Evolutionary conservation across 306 rosid genomes (phyloP).

Genomic region (Prinsepia uniflora): DNA sequence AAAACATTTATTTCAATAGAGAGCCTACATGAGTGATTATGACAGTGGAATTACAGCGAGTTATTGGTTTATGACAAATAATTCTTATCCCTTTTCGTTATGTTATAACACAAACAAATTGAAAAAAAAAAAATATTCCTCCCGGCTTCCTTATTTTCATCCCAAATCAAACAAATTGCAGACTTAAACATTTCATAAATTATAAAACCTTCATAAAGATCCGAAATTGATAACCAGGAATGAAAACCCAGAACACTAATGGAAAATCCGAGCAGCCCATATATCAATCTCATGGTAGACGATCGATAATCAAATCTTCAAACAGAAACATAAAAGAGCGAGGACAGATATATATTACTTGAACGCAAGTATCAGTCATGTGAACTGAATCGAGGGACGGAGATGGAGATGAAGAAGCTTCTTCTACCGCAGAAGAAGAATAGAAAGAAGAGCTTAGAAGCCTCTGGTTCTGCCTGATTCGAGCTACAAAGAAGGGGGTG

Average conservation of each 20-base stretch:
- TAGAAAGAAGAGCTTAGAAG: constrained; percentile 34
- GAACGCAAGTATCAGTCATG: constrained; percentile 66
- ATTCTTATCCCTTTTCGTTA: no score
- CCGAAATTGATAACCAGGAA: constrained; percentile 7
- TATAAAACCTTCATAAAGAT: background rate
- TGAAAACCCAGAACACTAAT: background rate
- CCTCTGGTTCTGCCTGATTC: constrained; percentile 53
- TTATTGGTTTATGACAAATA: no score
- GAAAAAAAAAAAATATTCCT: background rate
- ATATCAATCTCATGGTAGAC: background rate
- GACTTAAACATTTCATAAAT: no score
- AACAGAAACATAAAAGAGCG: background rate
- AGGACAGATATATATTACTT: constrained; percentile 36
- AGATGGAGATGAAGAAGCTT: constrained; percentile 26
- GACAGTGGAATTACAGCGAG: no score
- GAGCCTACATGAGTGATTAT: no score
- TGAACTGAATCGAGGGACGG: constrained; percentile 41
- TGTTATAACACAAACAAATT: no score
- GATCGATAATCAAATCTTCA: background rate
- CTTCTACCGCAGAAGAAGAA: constrained; percentile 47
- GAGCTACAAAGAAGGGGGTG: constrained; percentile 37
- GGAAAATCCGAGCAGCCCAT: background rate
- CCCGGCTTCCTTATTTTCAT: background rate
- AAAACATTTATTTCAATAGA: background rate
- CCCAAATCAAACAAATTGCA: background rate